Evolutionary conservation across 805 yeast species (phyloP), one percentile per base, ranked within the genome.

Genomic region (Lipomyces sp.): DNA sequence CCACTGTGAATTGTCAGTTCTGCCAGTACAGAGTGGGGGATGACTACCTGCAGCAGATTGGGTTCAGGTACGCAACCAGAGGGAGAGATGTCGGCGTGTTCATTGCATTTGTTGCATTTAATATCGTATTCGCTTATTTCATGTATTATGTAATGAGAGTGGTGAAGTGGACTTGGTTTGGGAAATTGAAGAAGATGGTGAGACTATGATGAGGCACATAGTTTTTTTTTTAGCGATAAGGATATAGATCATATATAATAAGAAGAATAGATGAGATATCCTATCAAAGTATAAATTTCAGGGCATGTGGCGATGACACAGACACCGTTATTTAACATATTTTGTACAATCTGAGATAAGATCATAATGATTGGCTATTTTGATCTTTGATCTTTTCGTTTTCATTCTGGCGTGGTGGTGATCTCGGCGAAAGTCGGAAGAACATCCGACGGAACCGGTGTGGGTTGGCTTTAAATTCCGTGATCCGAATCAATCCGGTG

Each of bases 31-130:
- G 78, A 18, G 72, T 76, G 30, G 89, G 94, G 33, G 85, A 90
- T 75, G 81, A 79, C 3, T 91, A 80, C 76, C 84, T 91, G 77
- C 77, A 69, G 0, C 67, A 75, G 0, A 71, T 80, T 32, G 69
- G 67, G 13, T 70, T 79, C 5, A 59, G 70, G 24, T 76, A 76
- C 60, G 48, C 65, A 58, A 69, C 79, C 64, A 78, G 79, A 71
- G 85, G 89, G 87, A 81, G 88, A 77, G 80, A 87, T 74, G 80
- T 80, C 73, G 90, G 89, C 71, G 80, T 87, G 45, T 83, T 82
- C 72, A 74, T 82, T 65, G 82, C 81, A 53, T 87, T 78, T 72
- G 81, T 84, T 69, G 78, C 75, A 34, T 77, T 84, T 72, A 84
- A 86, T 33, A 33, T 59, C 45, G 10, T 50, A 3, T 30, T 59